A percentile compares a stretch with the other conserved stretches of the same genome.
These are phyloP conservation scores for Arthromyces matolae DNA, from an alignment of 768 basidiomycete genomes.

Conservation along the genomic window DNA sequence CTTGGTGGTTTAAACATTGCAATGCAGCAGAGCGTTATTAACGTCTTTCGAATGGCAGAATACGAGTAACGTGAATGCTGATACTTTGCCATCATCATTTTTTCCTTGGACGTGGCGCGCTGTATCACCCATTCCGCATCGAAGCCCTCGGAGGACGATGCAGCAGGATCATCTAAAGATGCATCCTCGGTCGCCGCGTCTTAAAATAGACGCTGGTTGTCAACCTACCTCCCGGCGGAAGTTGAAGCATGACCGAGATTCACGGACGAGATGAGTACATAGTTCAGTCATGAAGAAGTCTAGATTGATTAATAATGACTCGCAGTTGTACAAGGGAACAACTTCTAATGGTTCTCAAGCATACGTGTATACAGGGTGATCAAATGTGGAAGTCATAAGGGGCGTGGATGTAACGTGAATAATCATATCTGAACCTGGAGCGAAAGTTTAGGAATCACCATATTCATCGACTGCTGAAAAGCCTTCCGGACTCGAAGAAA, in stretches of 20 bases:
- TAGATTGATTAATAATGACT: too few species aligned
- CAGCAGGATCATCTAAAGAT: constrained; percentile 7
- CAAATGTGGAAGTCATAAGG: constrained; percentile 2
- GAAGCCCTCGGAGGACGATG: constrained; percentile 10
- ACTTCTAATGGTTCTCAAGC: constrained; percentile 1
- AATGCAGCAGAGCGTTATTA: too few species aligned
- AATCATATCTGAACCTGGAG: neutral
- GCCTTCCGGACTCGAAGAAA: constrained; percentile 41
- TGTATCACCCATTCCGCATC: constrained; percentile 8
- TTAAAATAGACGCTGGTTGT: constrained; percentile 6
- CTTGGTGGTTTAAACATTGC: too few species aligned
- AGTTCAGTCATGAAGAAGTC: too few species aligned
- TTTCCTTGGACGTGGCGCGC: neutral
- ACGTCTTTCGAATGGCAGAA: too few species aligned
- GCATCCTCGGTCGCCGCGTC: constrained; percentile 16
- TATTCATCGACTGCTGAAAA: constrained; percentile 42
- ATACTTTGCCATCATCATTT: neutral
- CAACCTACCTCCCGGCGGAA: constrained; percentile 10
- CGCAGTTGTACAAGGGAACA: too few species aligned
- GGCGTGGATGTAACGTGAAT: neutral
- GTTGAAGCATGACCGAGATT: constrained; percentile 6
- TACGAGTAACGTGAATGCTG: constrained; percentile 3
- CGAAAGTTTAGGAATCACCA: constrained; percentile 30
- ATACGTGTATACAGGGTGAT: neutral
- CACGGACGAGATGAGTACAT: constrained; percentile 2